Base-by-base conservation (phyloP, 2,329 filamentous ascomycete species). In the Chrysoporthe puriensis region DNA sequence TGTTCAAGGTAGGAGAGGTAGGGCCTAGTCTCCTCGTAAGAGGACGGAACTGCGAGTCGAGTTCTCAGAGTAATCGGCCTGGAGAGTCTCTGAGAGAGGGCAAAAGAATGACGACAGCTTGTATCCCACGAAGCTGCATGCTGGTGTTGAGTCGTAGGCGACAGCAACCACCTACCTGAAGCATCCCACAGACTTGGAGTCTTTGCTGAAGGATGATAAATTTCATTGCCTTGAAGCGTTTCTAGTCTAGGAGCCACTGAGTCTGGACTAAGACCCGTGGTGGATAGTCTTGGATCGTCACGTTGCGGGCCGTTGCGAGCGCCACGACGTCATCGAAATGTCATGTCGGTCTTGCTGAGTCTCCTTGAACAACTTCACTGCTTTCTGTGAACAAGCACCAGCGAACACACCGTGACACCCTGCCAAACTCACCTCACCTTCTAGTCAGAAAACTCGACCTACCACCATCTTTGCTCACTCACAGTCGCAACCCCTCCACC, bases 311-410 rank as follows among this genome's bases (percentile, higher is more conserved):
- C 40, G 46, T 57, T 66, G 44, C 40, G 64, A 48, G 59, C 54
- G 48, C 56, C n/a, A 62, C 67, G 67, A 69, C 67, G 67, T 69
- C 67, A 69, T 69, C 57, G 18, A 67, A 56, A 42, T 56, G 61
- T 69, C 67, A 69, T 54, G 59, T 8, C 56, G 21, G 5, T 8
- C 26, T 34, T 56, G 16, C 36, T 34, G 50, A n/a, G 40, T n/a
- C 13, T 57, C n/a, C 40, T 11, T 50, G n/a, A 34, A 32, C 3
- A 26, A 40, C 62, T 44, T 21, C 26, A 64, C 14, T 46, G 59
- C 6, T 54, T 32, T 5, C 32, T 57, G 54, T n/a, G 36, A 40
- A 40, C 5, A 9, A 40, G 36, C 6, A 5, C 9, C 9, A 5
- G 36, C 9, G 36, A 40, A 40, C 5, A 40, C 36, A 40, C 32